phyloP scores from a whole-genome alignment of 257 asterid genomes.

The Petunia axillaris region DNA sequence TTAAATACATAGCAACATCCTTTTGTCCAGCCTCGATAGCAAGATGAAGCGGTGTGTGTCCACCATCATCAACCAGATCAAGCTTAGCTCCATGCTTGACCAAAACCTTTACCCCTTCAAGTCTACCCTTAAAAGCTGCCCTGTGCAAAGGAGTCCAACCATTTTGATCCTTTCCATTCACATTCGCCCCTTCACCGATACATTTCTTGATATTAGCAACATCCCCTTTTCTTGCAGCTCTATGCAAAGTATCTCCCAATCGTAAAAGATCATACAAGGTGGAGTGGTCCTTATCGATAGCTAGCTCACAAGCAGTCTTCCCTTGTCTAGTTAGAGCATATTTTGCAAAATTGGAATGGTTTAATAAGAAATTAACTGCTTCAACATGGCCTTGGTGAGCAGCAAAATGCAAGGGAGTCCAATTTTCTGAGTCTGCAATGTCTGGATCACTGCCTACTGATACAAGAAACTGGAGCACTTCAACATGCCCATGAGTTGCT shows the following conservation, averaged over 20 bases:
- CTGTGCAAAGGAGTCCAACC: constrained; percentile 87
- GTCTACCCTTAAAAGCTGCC: constrained; percentile 66
- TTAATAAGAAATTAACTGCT: constrained; percentile 44
- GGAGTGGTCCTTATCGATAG: constrained; percentile 50
- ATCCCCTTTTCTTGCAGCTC: constrained; percentile 58
- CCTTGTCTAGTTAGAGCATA: constrained; percentile 50
- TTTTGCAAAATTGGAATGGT: constrained; percentile 46
- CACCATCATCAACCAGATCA: constrained; percentile 55
- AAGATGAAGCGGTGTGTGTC: constrained; percentile 64
- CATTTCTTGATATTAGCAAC: constrained; percentile 49
- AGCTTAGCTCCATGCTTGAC: constrained; percentile 61
- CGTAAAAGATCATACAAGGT: constrained; percentile 48
- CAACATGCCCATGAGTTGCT: constrained; percentile 46
- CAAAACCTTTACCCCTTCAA: constrained; percentile 61
- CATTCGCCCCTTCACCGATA: constrained; percentile 60
- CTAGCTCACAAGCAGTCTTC: constrained; percentile 59
- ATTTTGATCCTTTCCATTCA: constrained; percentile 65
- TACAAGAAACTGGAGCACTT: constrained; percentile 51
- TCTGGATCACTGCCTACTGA: constrained; percentile 54
- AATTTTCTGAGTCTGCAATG: constrained; percentile 40
- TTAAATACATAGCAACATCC: constrained; percentile 59
- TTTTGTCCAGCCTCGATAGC: constrained; percentile 67
- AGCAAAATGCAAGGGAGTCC: constrained; percentile 69
- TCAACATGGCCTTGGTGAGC: constrained; percentile 47
- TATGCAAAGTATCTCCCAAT: constrained; percentile 55